phyloP scores from a whole-genome alignment of 176 grass and related monocot genomes.

The Oryza brachyantha region DNA sequence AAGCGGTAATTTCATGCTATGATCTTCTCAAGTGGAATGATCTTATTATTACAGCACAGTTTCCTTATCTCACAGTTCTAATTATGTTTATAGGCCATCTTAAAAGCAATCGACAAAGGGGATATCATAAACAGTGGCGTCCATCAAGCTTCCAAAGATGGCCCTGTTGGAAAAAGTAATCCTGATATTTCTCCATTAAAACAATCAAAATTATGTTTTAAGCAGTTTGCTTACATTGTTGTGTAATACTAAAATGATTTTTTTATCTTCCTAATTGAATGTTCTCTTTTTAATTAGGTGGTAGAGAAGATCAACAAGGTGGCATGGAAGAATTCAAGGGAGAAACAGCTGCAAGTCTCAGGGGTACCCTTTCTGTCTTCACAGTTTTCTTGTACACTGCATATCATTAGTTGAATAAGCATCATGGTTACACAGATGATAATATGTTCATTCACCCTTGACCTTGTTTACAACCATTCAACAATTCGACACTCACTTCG shows the following conservation, averaged over 20 bases:
- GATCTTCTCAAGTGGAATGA: slow-evolving; percentile 13
- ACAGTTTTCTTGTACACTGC: slow-evolving; percentile 12
- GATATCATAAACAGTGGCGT: slow-evolving; percentile 81
- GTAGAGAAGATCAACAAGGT: slow-evolving; percentile 59
- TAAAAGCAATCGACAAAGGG: slow-evolving; percentile 98
- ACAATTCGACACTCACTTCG: not conserved
- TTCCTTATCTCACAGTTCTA: slow-evolving; percentile 29
- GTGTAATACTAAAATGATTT: not conserved
- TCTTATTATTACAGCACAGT: slow-evolving; percentile 1
- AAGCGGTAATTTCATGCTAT: slow-evolving; percentile 55
- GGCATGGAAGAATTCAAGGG: slow-evolving; percentile 53
- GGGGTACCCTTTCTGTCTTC: slow-evolving; percentile 17
- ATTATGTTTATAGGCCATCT: slow-evolving; percentile 51
- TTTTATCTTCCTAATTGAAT: slow-evolving; percentile 8
- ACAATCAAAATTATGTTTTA: slow-evolving; percentile 49
- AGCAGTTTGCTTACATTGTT: not conserved
- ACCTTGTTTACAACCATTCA: not conserved
- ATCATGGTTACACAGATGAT: slow-evolving; percentile 5
- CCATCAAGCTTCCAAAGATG: slow-evolving; percentile 77
- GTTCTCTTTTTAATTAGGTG: slow-evolving; percentile 20
- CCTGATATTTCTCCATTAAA: slow-evolving; percentile 28
- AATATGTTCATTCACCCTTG: not conserved
- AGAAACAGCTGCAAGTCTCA: slow-evolving; percentile 32
- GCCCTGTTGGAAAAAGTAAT: slow-evolving; percentile 64
- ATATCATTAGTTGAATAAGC: not conserved